A percentile compares a stretch with the other conserved stretches of the same genome.
Conservation (phyloP, 192 early-diverging fungal genomes). For the Podila epigama region DNA sequence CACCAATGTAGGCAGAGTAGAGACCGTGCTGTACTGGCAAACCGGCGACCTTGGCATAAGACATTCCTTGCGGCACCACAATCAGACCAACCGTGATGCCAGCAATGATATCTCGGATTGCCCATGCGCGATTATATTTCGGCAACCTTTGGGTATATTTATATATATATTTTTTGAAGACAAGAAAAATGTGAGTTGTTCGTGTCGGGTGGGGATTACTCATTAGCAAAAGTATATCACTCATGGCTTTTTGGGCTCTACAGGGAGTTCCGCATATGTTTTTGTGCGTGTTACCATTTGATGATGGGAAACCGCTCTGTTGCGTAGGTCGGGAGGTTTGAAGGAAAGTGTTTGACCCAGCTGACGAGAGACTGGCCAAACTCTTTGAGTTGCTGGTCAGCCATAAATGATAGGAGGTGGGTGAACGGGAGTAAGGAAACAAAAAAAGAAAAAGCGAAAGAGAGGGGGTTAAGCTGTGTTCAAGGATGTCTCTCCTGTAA, state of each 20-base stretch:
- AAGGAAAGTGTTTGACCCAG: conserved; percentile 36
- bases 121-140: conserved; percentile 51
- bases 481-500: too few species aligned
- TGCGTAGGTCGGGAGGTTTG: conserved; percentile 27
- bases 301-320: conserved; percentile 31
- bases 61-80: conserved; percentile 75
- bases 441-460: not conserved
- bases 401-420: conserved; percentile 8
- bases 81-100: conserved; percentile 78
- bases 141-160: conserved; percentile 21
- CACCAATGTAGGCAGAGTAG: conserved; percentile 74
- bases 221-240: too few species aligned
- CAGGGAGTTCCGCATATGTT: too few species aligned
- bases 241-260: too few species aligned
- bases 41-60: conserved; percentile 76
- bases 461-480: not conserved
- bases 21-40: conserved; percentile 77
- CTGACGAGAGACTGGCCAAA: conserved; percentile 20
- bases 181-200: not conserved
- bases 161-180: not conserved
- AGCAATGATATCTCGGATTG: conserved; percentile 65
- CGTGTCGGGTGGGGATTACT: too few species aligned
- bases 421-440: not conserved
- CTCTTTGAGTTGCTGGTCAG: conserved; percentile 36
- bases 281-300: conserved; percentile 37